Conservation (phyloP, 306 rosid species). For the Abrus pulchellus region DNA sequence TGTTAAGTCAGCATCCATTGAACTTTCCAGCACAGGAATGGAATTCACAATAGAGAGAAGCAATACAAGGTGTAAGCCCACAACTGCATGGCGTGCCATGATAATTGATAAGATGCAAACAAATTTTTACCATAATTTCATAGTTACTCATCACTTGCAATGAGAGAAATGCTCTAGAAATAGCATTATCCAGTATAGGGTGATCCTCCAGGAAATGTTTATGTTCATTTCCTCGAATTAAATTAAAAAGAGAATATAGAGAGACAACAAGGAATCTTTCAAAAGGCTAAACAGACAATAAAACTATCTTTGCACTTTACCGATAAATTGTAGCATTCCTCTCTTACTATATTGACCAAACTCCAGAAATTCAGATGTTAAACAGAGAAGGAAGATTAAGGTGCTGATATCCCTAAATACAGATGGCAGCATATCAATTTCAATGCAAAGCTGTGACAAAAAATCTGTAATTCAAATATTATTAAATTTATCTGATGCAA, state of each 20-base stretch:
- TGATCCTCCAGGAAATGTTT: constrained; percentile 32
- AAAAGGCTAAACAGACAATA: background rate
- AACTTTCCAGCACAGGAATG: constrained; percentile 22
- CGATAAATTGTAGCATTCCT: constrained; percentile 15
- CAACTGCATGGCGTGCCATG: constrained; percentile 17
- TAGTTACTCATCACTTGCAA: background rate
- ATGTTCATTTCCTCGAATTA: constrained; percentile 4
- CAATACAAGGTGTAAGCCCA: background rate
- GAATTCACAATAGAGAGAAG: constrained; percentile 17
- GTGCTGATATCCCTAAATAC: constrained; percentile 8
- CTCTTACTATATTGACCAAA: constrained; percentile 18
- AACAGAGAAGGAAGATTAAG: constrained; percentile 26
- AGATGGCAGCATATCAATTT: constrained; percentile 9
- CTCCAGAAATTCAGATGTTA: constrained; percentile 12
- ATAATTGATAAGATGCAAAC: constrained; percentile 22
- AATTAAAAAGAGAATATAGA: background rate
- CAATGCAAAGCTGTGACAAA: constrained; percentile 10
- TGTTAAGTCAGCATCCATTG: constrained; percentile 9
- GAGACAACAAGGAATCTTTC: constrained; percentile 16
- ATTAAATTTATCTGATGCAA: constrained; percentile 15
- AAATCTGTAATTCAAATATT: constrained; percentile 11
- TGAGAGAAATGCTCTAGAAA: constrained; percentile 10
- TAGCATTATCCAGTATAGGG: constrained; percentile 14
- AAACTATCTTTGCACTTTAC: background rate
- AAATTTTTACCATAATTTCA: background rate